These are phyloP conservation scores for Keithomyces neogunnii DNA, from an alignment of 2,329 filamentous ascomycete genomes.

Conservation along the genomic window DNA sequence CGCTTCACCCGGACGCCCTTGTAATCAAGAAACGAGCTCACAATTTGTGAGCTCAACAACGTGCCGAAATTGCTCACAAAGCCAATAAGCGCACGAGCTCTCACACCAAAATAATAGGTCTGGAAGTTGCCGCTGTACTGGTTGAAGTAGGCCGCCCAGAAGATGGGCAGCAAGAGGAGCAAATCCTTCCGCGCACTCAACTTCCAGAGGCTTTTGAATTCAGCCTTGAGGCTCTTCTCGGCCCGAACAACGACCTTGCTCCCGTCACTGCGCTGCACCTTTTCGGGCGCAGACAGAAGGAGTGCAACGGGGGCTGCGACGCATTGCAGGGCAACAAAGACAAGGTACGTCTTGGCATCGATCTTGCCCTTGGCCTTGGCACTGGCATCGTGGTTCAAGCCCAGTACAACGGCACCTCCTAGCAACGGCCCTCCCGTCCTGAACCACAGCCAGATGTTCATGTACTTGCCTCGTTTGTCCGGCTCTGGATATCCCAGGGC, in stretches of 20 bases:
- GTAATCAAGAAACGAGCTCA: constrained; percentile 36
- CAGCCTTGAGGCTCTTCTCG: constrained; percentile 14
- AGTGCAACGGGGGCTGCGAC: constrained; percentile 17
- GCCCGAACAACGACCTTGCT: constrained; percentile 14
- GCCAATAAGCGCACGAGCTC: constrained; percentile 37
- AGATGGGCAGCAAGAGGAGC: constrained; percentile 6
- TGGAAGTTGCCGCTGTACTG: constrained; percentile 35
- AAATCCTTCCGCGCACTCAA: constrained; percentile 13
- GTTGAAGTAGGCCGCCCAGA: constrained; percentile 21
- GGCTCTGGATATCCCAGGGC: constrained; percentile 40
- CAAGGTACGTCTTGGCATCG: constrained; percentile 17
- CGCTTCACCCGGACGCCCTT: constrained; percentile 25
- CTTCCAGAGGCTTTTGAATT: constrained; percentile 14
- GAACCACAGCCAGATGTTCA: constrained; percentile 32
- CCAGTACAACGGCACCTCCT: constrained; percentile 37
- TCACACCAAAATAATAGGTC: constrained; percentile 29
- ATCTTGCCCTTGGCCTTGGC: constrained; percentile 17
- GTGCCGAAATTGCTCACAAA: constrained; percentile 27
- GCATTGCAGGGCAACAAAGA: constrained; percentile 20
- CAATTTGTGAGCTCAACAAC: constrained; percentile 34
- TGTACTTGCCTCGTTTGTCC: constrained; percentile 32
- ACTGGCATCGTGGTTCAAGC: constrained; percentile 24
- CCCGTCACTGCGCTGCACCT: constrained; percentile 18
- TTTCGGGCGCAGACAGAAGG: constrained; percentile 18
- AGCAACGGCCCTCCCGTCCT: constrained; percentile 39